phyloP scores from a whole-genome alignment of 305 asterid species.

The Plantago coronopus region DNA sequence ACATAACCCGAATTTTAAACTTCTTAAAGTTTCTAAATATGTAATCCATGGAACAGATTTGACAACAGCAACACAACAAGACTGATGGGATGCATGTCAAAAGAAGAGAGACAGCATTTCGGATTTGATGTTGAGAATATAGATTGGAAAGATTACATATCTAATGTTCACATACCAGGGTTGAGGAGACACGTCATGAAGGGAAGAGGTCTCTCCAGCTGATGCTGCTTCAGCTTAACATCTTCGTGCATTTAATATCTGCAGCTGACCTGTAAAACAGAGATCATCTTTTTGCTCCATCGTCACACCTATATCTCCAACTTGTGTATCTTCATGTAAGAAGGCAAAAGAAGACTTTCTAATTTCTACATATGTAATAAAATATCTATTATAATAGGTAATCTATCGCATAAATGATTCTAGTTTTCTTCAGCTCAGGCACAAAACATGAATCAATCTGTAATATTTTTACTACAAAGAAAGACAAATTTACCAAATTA shows the following conservation, averaged over 20 bases:
- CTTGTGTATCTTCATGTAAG: constrained; percentile 27
- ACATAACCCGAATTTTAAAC: neutral
- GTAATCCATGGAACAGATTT: constrained; percentile 51
- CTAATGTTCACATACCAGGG: constrained; percentile 89
- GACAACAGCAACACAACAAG: constrained; percentile 82
- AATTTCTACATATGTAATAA: constrained; percentile 27
- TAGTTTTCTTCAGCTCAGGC: constrained; percentile 20
- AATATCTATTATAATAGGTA: constrained; percentile 23
- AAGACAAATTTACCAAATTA: neutral
- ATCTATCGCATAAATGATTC: constrained; percentile 14
- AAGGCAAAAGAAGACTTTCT: constrained; percentile 29
- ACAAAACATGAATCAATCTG: constrained; percentile 16
- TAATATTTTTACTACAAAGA: constrained; percentile 7
- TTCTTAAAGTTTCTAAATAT: constrained; percentile 10
- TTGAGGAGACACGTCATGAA: constrained; percentile 91
- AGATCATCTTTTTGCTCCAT: constrained; percentile 12
- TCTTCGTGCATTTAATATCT: constrained; percentile 22
- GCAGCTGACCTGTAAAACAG: constrained; percentile 41
- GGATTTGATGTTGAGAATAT: constrained; percentile 80
- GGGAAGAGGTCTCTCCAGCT: constrained; percentile 61
- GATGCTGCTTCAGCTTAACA: constrained; percentile 17
- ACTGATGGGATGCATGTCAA: constrained; percentile 70
- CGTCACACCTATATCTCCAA: constrained; percentile 17
- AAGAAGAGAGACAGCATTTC: constrained; percentile 63
- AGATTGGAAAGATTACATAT: constrained; percentile 89